A percentile compares a stretch with the other conserved stretches of the same genome.
These are phyloP conservation scores for Calonectria multiphialidica DNA, from an alignment of 2,329 filamentous ascomycete genomes.

Conservation along the genomic window DNA sequence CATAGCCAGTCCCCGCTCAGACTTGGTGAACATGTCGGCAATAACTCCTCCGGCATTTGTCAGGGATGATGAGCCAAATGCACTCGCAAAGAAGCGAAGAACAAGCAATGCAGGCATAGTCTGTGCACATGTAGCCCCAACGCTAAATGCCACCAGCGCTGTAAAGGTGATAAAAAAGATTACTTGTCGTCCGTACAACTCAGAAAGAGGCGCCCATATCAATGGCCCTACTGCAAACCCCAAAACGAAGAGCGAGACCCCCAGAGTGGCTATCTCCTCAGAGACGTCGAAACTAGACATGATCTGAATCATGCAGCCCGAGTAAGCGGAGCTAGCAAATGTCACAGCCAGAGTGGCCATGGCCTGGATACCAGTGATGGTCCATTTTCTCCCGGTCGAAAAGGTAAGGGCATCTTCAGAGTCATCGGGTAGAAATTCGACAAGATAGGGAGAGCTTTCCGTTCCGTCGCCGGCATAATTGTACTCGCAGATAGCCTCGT, in stretches of 20 bases:
- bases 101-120: conserved; percentile 53
- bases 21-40: conserved; percentile 66
- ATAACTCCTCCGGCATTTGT: conserved; percentile 69
- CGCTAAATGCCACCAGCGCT: background rate
- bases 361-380: background rate
- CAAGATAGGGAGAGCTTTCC: background rate
- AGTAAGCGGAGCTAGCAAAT: background rate
- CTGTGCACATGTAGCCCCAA: background rate
- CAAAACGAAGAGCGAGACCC: background rate
- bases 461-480: background rate
- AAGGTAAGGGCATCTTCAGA: background rate
- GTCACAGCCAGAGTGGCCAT: background rate
- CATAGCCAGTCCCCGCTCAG: conserved; percentile 64
- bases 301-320: background rate
- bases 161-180: too few species aligned
- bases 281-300: too few species aligned
- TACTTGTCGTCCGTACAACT: background rate
- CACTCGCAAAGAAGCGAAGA: conserved; percentile 71
- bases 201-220: background rate
- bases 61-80: conserved; percentile 67
- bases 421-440: background rate
- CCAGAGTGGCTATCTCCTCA: background rate
- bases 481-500: background rate
- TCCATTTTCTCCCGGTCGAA: background rate
- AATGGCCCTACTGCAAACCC: background rate